phyloP scores from a whole-genome alignment of 345 rosid genomes.

The Salix caprea region DNA sequence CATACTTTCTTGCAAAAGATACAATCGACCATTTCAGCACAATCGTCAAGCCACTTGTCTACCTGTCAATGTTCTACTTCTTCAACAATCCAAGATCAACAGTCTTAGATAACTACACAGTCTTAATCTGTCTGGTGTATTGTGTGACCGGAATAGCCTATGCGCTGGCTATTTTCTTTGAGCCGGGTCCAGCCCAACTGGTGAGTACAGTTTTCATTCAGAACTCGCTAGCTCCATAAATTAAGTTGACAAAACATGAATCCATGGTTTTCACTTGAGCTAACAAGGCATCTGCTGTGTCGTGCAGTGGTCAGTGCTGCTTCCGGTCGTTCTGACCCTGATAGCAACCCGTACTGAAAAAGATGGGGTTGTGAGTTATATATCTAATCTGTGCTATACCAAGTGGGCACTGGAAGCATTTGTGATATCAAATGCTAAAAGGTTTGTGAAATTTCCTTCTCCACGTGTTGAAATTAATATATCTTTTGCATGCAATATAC shows the following conservation, averaged over 20 bases:
- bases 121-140: conserved; percentile 78
- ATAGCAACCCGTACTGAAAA: conserved; percentile 54
- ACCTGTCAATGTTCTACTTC: conserved; percentile 95
- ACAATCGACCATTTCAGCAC: conserved; percentile 90
- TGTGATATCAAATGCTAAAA: conserved; percentile 88
- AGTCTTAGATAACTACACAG: conserved; percentile 65
- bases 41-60: conserved; percentile 77
- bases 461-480: neutral
- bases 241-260: neutral
- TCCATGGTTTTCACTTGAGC: conserved; percentile 3
- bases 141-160: conserved; percentile 97
- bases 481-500: neutral
- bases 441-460: conserved; percentile 31
- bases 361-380: conserved; percentile 24
- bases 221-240: neutral
- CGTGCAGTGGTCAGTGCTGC: conserved; percentile 92
- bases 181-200: conserved; percentile 92
- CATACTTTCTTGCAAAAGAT: conserved; percentile 87
- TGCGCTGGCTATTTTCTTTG: conserved; percentile 63
- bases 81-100: conserved; percentile 94
- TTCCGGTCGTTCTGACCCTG: conserved; percentile 92
- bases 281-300: neutral
- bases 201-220: conserved; percentile 34
- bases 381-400: conserved; percentile 64
- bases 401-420: conserved; percentile 98